Conservation (phyloP, 2,329 filamentous ascomycete genomes). For the Hawksworthiomyces lignivorus region DNA sequence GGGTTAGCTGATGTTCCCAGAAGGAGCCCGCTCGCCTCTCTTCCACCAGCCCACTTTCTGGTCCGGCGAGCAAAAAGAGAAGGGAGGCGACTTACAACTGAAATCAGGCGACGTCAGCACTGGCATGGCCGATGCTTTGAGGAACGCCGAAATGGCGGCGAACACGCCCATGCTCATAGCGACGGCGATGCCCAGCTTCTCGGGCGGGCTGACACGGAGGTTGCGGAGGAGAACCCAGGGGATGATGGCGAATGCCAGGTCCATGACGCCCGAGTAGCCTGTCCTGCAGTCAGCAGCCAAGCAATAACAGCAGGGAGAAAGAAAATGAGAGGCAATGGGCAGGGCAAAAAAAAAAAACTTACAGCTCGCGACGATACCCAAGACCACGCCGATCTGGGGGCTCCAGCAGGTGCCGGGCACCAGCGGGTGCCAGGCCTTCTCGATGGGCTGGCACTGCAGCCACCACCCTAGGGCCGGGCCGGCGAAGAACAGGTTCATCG, state of each 20-base stretch:
- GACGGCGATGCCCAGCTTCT: conserved; percentile 25
- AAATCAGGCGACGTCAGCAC: conserved; percentile 8
- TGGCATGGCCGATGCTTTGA: conserved; percentile 3
- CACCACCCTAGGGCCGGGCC: conserved; percentile 21
- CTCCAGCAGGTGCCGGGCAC: conserved; percentile 21
- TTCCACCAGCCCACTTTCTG: no score
- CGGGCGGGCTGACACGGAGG: conserved; percentile 24
- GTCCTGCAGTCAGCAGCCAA: not conserved
- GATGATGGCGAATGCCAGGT: conserved; percentile 24
- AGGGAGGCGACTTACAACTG: conserved; percentile 9
- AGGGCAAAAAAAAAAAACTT: conserved; percentile 1
- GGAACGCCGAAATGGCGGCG: conserved; percentile 8
- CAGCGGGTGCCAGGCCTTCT: conserved; percentile 19
- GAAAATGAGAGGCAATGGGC: not conserved
- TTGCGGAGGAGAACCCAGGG: conserved; percentile 25
- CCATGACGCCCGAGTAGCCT: conserved; percentile 23
- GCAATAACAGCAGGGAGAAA: no score
- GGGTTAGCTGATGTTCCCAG: no score
- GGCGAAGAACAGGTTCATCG: conserved; percentile 24
- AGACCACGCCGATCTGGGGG: conserved; percentile 14
- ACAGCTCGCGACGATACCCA: conserved; percentile 20
- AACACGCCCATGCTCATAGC: conserved; percentile 30
- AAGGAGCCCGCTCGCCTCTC: no score
- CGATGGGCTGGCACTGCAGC: conserved; percentile 21
- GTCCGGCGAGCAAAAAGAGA: no score